Evolutionary conservation across 2,329 filamentous ascomycete species (phyloP), one percentile per base, ranked within the genome.

Genomic region (Pseudocercospora crystallina): DNA sequence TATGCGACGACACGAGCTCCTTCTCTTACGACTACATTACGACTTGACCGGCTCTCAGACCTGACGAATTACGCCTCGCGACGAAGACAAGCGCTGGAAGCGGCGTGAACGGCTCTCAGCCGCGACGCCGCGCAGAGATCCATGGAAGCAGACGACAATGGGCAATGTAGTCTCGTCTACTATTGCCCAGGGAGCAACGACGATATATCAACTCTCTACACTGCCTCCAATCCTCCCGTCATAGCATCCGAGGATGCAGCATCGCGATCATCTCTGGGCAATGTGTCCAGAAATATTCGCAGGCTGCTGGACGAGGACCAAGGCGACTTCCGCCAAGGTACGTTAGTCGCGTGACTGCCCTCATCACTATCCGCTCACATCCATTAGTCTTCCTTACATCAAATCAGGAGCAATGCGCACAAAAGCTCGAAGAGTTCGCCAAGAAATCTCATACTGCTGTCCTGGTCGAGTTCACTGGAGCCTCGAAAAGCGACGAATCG

Each of bases 271-370:
- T 47, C 52, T 35, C 52, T 59, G 15, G 47, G 56, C 8, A 39
- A 55, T 35, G 59, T 66, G 14, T 52, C 63, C 36, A 51, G 55
- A 36, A 67, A 68, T 54, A 56, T 67, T 34, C 56, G 55, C 29
- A 51, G 54, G 29, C 61, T 68, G 44, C 53, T 68, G 37, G 65
- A 68, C 50, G 57, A 60, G 47, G 61, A 67, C 43, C 59, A 63
- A 39, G 65, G 65, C 40, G 62, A 62, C 26, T 66, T 66, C 42
- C 48, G 58, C 14, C 54, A 65, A 64, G 65, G 65, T 68, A 14
- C 26, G 17, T 30, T 12, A 37, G 41, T 46, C 26, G 43, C 39
- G 26, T 3, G 12, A 13, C 15, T 30, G 12, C 9, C 35, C 36
- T 37, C 26, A 10, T 14, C 11, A 40, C 30, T 29, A 29, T 5